phyloP scores from a whole-genome alignment of 1,284 basidiomycete genomes.

The Cutaneotrichosporon cyanovorans region DNA sequence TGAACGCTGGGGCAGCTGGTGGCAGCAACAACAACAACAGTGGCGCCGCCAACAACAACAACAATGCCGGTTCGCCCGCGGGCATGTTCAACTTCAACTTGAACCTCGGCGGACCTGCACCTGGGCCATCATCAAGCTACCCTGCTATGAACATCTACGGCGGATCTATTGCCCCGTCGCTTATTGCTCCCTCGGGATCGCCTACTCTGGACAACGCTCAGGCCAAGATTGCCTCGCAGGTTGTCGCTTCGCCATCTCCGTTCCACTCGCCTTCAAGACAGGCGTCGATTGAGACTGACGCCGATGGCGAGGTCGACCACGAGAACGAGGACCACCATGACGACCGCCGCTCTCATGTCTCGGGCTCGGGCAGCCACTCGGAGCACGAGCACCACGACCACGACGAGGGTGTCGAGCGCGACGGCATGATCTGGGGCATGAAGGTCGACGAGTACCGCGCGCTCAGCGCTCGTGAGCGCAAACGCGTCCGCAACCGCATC shows the following conservation, averaged over 20 bases:
- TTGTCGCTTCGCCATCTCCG: constrained; percentile 20
- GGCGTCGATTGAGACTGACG: constrained; percentile 29
- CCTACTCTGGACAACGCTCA: constrained; percentile 9
- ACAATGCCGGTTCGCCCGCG: constrained; percentile 3
- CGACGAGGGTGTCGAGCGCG: constrained; percentile 43
- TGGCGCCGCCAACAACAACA: constrained; percentile 1
- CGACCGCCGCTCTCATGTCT: constrained; percentile 6
- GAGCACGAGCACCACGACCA: constrained; percentile 39
- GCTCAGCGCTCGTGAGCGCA: constrained; percentile 41
- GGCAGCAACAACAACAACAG: constrained; percentile 11
- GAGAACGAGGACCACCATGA: constrained; percentile 11
- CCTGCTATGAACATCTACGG: constrained; percentile 11
- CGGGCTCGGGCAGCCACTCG: neutral
- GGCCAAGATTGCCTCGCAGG: constrained; percentile 22
- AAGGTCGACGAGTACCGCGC: constrained; percentile 43
- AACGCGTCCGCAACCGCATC: constrained; percentile 45
- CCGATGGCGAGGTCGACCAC: constrained; percentile 24
- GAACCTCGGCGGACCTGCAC: constrained; percentile 3
- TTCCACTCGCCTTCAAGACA: constrained; percentile 3
- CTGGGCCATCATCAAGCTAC: constrained; percentile 15
- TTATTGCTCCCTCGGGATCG: constrained; percentile 13
- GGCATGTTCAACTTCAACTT: constrained; percentile 19
- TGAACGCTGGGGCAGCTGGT: constrained; percentile 4
- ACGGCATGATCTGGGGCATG: constrained; percentile 48
- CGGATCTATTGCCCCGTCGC: constrained; percentile 27